Evolutionary conservation across 768 basidiomycete genomes (phyloP), one percentile per base, ranked within the genome.

Genomic region (Mycena capillaripes): DNA sequence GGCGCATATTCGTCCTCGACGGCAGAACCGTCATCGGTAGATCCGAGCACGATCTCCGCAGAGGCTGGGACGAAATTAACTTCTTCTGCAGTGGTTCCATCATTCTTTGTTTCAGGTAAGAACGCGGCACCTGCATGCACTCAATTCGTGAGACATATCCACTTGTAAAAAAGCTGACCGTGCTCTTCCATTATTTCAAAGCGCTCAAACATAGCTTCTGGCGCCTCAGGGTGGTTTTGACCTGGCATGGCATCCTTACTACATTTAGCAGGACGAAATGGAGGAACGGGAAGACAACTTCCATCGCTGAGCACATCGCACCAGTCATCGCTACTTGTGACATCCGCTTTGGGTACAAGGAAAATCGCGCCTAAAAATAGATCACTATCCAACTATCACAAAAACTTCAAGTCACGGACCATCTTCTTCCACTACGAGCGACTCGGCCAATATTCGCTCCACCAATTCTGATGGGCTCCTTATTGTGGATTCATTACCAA

Each of bases 1-100:
- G 60, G 44, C 12, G 42, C 32, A 48, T 61, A 32, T 8, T 67
- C 66, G 46, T 67, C 57, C 4, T 50, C 67, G 8, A 69, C 27
- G 7, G 58, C 67, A 55, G 10, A 60, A 32, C n/a, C 10, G 59
- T 61, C 50, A 3, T 21, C n/a, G 21, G 29, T 14, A 10, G 19
- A 12, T 21, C 6, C 21, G 4, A 58, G n/a, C 32, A 30, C 10
- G 27, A 25, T 3, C 1, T 27, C 25, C 14, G 25, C n/a, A n/a
- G n/a, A n/a, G n/a, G n/a, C n/a, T n/a, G n/a, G n/a, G n/a, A n/a
- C n/a, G n/a, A n/a, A n/a, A n/a, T n/a, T n/a, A n/a, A n/a, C n/a
- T n/a, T n/a, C n/a, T n/a, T n/a, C n/a, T n/a, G n/a, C n/a, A n/a
- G n/a, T n/a, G n/a, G n/a, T n/a, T n/a, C n/a, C n/a, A n/a, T n/a